Conservation (phyloP, 2,329 filamentous ascomycete genomes). For the Diaporthe capsici region DNA sequence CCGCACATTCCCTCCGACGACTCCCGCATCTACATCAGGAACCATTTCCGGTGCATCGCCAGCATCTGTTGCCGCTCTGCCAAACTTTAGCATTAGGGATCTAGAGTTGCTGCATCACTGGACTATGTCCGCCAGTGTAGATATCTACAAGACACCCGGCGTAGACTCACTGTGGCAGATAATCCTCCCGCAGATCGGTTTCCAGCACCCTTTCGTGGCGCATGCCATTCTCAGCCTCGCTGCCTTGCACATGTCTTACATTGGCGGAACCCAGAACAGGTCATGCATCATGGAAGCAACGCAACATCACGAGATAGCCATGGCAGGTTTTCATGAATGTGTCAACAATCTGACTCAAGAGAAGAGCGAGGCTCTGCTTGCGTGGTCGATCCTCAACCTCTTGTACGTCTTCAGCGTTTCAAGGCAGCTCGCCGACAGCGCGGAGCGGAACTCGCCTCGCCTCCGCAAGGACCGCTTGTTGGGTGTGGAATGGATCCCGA, state of each 20-base stretch:
- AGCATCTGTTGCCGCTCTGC: not conserved
- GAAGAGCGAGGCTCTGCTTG: not conserved
- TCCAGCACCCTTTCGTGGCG: not conserved
- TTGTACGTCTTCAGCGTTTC: not conserved
- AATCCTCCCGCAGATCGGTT: not conserved
- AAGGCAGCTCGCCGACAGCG: not conserved
- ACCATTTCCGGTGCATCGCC: not conserved
- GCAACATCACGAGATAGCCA: not conserved
- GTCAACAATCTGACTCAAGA: not conserved
- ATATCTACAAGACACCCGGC: not conserved
- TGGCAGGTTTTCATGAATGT: not conserved
- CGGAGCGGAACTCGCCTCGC: not conserved
- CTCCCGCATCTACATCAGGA: not conserved
- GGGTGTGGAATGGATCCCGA: conserved; percentile 1
- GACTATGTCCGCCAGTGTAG: not conserved
- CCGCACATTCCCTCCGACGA: not conserved
- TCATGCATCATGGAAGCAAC: conserved; percentile 7
- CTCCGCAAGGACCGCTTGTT: conserved; percentile 3
- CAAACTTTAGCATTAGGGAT: not conserved
- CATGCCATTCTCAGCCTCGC: conserved; percentile 5
- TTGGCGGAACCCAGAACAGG: not conserved
- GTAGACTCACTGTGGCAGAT: not conserved
- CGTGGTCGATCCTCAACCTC: not conserved
- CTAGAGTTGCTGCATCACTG: not conserved
- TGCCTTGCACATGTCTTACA: not conserved